Percentiles rank a stretch among this genome's conserved stretches.
Evolutionary conservation across 2,329 filamentous ascomycete species (phyloP).

Genomic region (Bipolaris bicolor): DNA sequence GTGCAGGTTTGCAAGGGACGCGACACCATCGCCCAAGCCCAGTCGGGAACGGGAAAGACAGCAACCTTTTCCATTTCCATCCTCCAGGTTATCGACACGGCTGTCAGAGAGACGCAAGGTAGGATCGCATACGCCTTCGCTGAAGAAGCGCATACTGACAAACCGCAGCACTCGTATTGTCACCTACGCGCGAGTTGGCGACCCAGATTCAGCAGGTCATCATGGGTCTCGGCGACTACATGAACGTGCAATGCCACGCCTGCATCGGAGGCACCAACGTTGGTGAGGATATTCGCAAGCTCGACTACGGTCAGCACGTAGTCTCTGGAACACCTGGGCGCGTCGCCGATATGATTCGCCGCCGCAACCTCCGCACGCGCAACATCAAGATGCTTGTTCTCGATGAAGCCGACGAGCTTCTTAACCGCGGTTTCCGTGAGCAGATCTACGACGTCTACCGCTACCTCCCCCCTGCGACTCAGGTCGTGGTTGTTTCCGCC

Average conservation of each 20-base stretch:
- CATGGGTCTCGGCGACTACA: conserved; percentile 99
- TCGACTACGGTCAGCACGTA: conserved; percentile 97
- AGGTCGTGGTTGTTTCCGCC: conserved; percentile 97
- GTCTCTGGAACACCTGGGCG: conserved; percentile 97
- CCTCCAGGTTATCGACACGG: conserved; percentile 93
- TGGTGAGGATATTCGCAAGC: conserved; percentile 95
- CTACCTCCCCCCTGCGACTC: conserved; percentile 92
- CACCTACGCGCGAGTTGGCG: conserved; percentile 93
- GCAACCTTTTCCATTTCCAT: conserved; percentile 96
- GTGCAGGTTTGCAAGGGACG: conserved; percentile 99
- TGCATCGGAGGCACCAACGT: conserved; percentile 99
- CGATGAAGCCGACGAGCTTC: conserved; percentile 77
- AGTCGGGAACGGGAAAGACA: conserved; percentile 96
- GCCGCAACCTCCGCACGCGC: conserved; percentile 73
- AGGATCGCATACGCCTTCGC: conserved; percentile 17
- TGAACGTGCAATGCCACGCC: conserved; percentile 99
- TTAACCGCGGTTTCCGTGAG: conserved; percentile 95
- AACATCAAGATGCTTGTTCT: conserved; percentile 81
- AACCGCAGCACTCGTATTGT: conserved; percentile 78
- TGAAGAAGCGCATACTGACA: conserved; percentile 18
- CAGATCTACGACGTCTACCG: conserved; percentile 99
- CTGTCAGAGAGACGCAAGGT: conserved; percentile 85
- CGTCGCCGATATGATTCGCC: conserved; percentile 84
- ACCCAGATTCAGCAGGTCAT: conserved; percentile 99
- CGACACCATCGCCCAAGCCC: conserved; percentile 97